Conservation (phyloP, 2,329 filamentous ascomycete species). For the Proliferodiscus dingleyae region DNA sequence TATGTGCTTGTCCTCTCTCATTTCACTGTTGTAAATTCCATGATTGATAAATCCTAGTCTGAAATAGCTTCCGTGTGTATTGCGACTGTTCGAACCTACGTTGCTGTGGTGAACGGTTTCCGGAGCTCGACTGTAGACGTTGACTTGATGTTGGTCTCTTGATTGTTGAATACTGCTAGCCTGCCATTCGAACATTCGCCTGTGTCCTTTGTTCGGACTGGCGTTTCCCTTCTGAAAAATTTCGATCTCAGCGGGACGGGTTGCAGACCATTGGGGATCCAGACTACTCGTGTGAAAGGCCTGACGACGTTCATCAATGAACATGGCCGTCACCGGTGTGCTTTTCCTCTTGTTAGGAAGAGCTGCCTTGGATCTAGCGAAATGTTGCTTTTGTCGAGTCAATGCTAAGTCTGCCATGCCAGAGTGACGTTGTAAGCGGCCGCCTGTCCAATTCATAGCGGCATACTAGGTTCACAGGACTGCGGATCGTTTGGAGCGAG, state of each 20-base stretch:
- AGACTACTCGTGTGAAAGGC: constrained; percentile 3
- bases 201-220: neutral
- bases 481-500: neutral
- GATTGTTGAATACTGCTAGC: neutral
- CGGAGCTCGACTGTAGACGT: too few species aligned
- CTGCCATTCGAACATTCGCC: neutral
- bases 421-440: constrained; percentile 40
- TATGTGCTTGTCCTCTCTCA: too few species aligned
- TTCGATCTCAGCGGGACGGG: neutral
- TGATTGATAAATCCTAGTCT: too few species aligned
- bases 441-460: constrained; percentile 48
- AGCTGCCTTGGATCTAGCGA: constrained; percentile 39
- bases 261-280: neutral
- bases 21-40: too few species aligned
- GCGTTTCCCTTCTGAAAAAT: neutral
- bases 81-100: neutral
- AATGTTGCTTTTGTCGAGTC: constrained; percentile 43
- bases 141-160: too few species aligned
- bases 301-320: constrained; percentile 12
- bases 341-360: constrained; percentile 28
- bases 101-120: too few species aligned
- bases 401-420: constrained; percentile 31
- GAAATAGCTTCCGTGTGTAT: neutral
- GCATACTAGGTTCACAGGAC: neutral
- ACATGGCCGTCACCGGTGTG: constrained; percentile 26